Base-by-base conservation (phyloP, 768 basidiomycete genomes). In the Pleurotus salmoneostramineus region DNA sequence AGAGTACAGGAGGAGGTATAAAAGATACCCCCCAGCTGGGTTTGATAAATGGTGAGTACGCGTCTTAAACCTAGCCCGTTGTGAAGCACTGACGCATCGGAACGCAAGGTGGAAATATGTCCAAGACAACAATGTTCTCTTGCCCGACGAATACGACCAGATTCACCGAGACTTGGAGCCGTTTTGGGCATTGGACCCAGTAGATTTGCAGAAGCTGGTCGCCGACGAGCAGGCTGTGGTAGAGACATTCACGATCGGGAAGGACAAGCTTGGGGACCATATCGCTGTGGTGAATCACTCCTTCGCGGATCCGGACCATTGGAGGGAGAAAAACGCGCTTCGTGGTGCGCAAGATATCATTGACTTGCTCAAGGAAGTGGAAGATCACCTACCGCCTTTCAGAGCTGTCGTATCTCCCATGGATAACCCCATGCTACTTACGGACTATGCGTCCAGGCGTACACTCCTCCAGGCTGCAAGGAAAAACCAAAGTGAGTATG, bases 21-120 rank as follows among this genome's bases (percentile, higher is more conserved):
- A 72, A 15, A 74, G 87, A 44, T 72, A 82, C 42, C 91, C 91
- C 0, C 91, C 91, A 0, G 75, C 72, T 33, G 91, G 91, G 1
- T 93, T 93, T 58, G 89, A 89, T 65, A 74, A 79, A 46, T 93
- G 91, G 91, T 90, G 77, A 76, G 68, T 68, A 49, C 84, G 83
- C 32, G 15, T 10, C 4, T 27, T 45, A 4, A 4, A 6, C 6
- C 12, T 34, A 6, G 17, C 12, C 12, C 2, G 27, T 14, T 10
- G 27, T 17, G 37, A 17, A 44, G 5, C 31, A 31, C 11, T 35
- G 40, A 36, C 14, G 12, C 21, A 3, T 27, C 21, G 3, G 21
- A 27, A n/a, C 3, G 34, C 37, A 12, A 74, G 78, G 77, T 82
- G 81, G 80, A 61, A 67, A 4, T 83, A 80, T 63, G 75, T 74